phyloP scores from a whole-genome alignment of 2,329 filamentous ascomycete species.

The Aspergillus flavus region DNA sequence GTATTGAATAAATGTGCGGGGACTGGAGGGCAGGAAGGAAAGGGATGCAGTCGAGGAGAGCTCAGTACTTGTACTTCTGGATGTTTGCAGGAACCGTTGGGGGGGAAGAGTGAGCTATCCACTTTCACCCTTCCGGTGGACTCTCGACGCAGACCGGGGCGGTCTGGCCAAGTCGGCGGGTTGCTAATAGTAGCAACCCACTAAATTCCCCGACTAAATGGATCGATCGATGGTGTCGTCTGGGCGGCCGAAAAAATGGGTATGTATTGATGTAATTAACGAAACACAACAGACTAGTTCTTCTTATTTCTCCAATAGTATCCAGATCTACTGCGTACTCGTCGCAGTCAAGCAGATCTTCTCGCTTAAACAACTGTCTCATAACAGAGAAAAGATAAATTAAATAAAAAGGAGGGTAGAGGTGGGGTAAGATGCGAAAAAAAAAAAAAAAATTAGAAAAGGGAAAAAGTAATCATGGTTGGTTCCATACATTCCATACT shows the following conservation, averaged over 20 bases:
- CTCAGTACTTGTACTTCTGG: constrained; percentile 15
- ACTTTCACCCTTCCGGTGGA: constrained; percentile 4
- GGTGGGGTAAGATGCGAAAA: not conserved
- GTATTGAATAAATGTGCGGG: not conserved
- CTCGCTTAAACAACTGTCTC: not conserved
- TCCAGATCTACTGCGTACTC: not conserved
- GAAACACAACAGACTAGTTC: not conserved
- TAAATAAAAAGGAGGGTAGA: not conserved
- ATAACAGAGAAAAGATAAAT: not conserved
- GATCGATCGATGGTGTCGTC: constrained; percentile 5
- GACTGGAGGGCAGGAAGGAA: constrained; percentile 12
- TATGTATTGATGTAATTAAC: not conserved
- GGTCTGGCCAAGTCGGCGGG: constrained; percentile 8
- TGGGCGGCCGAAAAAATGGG: constrained; percentile 1
- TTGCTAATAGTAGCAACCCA: constrained; percentile 5
- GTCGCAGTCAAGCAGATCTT: not conserved
- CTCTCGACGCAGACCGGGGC: not conserved
- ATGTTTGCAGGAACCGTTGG: constrained; percentile 27
- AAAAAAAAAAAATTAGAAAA: constrained; percentile 1
- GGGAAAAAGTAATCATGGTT: not conserved
- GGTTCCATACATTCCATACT: not conserved
- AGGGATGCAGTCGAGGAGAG: constrained; percentile 12
- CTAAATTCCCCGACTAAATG: constrained; percentile 2
- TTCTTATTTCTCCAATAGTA: not conserved
- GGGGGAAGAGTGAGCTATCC: constrained; percentile 24